Percentiles rank a stretch among this genome's conserved stretches.
These are phyloP conservation scores for Maudiozyma pseudohumilis DNA, from an alignment of 805 yeast species.

Conservation along the genomic window DNA sequence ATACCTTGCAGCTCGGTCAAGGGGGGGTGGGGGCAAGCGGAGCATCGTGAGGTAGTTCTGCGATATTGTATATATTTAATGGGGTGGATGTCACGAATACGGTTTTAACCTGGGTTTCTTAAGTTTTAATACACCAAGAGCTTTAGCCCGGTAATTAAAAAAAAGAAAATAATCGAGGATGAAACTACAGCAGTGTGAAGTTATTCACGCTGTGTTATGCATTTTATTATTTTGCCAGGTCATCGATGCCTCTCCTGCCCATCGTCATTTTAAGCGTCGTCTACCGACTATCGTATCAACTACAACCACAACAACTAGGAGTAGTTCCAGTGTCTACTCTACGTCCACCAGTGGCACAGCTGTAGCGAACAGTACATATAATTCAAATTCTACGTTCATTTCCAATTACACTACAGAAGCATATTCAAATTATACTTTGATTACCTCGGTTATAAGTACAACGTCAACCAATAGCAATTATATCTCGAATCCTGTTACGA, in stretches of 20 bases:
- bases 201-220: no score
- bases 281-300: slow-evolving; percentile 1
- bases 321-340: not conserved
- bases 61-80: no score
- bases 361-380: not conserved
- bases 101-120: no score
- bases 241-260: slow-evolving; percentile 1
- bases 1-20: no score
- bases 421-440: not conserved
- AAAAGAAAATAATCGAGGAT: no score
- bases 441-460: not conserved
- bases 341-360: not conserved
- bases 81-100: no score
- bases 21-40: no score
- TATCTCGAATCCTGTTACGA: slow-evolving; percentile 2
- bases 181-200: no score
- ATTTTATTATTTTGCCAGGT: no score
- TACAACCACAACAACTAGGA: not conserved
- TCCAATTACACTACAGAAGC: not conserved
- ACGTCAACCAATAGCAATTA: not conserved
- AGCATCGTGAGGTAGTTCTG: no score
- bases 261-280: not conserved
- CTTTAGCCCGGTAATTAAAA: no score
- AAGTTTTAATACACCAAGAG: no score
- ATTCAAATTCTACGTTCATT: not conserved